Evolutionary conservation across 1,284 basidiomycete genomes (phyloP), one percentile per base, ranked within the genome.

Genomic region (Tilletiaria anomala): DNA sequence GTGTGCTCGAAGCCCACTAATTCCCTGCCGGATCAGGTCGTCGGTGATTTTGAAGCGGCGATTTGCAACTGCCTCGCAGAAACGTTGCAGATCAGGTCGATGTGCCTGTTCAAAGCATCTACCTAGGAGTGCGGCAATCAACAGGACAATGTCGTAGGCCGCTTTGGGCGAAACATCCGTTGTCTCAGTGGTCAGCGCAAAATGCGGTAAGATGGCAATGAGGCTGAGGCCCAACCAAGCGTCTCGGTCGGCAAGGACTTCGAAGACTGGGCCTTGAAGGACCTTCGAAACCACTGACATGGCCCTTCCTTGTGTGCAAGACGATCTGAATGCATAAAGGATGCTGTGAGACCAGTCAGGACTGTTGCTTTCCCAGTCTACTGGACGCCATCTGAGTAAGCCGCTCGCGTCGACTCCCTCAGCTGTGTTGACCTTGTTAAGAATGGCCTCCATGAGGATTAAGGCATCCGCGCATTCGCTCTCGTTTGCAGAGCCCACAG

Each of bases 21-120:
- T 79, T 0, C 86, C 87, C 63, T 94, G 87, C 2, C 86, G 78
- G 44, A 91, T 75, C 67, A 94, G 87, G 67, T 94, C 88, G 43
- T 94, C 89, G 62, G 82, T 82, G 2, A 86, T 86, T 33, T 88
- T 75, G 73, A 94, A 94, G 34, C 85, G 81, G 17, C 75, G 73
- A 67, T 83, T 85, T 32, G 83, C 78, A 51, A 91, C 88, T 5
- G 85, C 89, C 2, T 75, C 80, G 76, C 91, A 82, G 54, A 94
- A 81, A 23, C 84, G 80, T 29, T 29, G 26, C n/a, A 29, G 26
- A 29, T 29, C 26, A n/a, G 26, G n/a, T n/a, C 8, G 26, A 8
- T n/a, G 10, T n/a, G 8, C n/a, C 10, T 8, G 10, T n/a, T 8
- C 26, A 29, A 29, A 29, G 26, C 26, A n/a, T n/a, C 10, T 29